Base-by-base conservation (phyloP, 2,329 filamentous ascomycete species). In the Sphaerulina populicola region DNA sequence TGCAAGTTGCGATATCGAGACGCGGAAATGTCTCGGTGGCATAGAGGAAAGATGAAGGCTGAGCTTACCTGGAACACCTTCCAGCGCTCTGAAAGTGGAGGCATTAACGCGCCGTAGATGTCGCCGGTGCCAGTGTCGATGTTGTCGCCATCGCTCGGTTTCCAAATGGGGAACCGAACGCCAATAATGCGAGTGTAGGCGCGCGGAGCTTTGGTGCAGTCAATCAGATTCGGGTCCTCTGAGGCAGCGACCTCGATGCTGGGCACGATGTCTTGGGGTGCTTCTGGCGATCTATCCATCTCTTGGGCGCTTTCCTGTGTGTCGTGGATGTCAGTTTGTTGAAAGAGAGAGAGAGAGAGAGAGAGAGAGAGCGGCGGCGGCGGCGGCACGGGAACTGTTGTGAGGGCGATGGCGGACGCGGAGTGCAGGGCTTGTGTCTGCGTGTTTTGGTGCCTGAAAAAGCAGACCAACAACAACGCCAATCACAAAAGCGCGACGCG, bases 61-160 rank as follows among this genome's bases (percentile, higher is more conserved):
- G 37, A 15, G 45, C 56, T 47, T 53, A 63, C 59, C 47, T 63
- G 65, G 55, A 68, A 72, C 6, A 73, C 42, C 31, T 69, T 70
- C 68, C 69, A 72, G 6, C 68, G 67, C 2, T 62, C 53, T 14
- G 60, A 54, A 2, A 60, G 38, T 18, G 57, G 54, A 27, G 60
- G 51, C 10, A 50, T 5, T 35, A 11, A 5, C 12, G 31, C 42
- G 6, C 56, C 60, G 11, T 37, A 27, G 1, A 35, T n/a, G 12
- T 35, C 57, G 57, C 21, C 66, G 62, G 38, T 64, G 54, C 37
- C 66, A 57, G 29, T 67, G 12, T 59, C 49, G n/a, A 68, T 57
- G 38, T 67, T 70, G 46, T 72, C 61, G 12, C 64, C 64, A 41
- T 72, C 66, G 11, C 60, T 61, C n/a, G 67, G 62, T 8, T 57